Percentiles rank a stretch among this genome's conserved stretches.
Evolutionary conservation across 495 filamentous ascomycete genomes (phyloP).

Genomic region (Penicillium turbatum): DNA sequence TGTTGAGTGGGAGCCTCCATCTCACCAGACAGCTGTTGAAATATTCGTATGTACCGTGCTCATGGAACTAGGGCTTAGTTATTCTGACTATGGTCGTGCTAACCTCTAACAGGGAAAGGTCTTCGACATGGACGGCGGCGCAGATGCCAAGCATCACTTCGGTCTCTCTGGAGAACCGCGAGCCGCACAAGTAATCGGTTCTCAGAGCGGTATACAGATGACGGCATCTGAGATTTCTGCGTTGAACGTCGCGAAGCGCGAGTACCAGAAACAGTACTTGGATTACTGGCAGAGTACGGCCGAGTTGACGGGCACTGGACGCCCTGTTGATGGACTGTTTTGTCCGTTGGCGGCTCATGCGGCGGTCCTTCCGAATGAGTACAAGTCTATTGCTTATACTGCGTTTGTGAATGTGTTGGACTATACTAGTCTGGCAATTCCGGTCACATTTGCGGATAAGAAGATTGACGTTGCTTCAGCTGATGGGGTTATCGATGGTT

Average conservation of each 20-base stretch:
- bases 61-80: too few species aligned
- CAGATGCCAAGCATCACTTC: constrained; percentile 46
- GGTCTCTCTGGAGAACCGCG: constrained; percentile 53
- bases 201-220: constrained; percentile 22
- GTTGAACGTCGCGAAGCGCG: constrained; percentile 54
- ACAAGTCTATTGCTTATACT: constrained; percentile 49
- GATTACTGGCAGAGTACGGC: constrained; percentile 66
- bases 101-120: constrained; percentile 13
- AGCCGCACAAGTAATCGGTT: constrained; percentile 35
- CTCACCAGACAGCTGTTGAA: constrained; percentile 34
- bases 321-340: constrained; percentile 54
- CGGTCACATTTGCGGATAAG: constrained; percentile 55
- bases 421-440: constrained; percentile 54
- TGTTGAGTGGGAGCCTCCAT: constrained; percentile 56
- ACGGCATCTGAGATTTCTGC: constrained; percentile 47
- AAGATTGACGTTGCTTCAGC: constrained; percentile 41
- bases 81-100: neutral
- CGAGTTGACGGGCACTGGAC: constrained; percentile 49
- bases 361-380: constrained; percentile 47
- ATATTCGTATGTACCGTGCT: constrained; percentile 26
- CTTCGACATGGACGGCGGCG: constrained; percentile 48
- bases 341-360: constrained; percentile 42
- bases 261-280: constrained; percentile 60
- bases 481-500: constrained; percentile 36
- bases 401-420: constrained; percentile 53